Conservation (phyloP, 2,329 filamentous ascomycete species). For the Aspergillus sclerotialis region DNA sequence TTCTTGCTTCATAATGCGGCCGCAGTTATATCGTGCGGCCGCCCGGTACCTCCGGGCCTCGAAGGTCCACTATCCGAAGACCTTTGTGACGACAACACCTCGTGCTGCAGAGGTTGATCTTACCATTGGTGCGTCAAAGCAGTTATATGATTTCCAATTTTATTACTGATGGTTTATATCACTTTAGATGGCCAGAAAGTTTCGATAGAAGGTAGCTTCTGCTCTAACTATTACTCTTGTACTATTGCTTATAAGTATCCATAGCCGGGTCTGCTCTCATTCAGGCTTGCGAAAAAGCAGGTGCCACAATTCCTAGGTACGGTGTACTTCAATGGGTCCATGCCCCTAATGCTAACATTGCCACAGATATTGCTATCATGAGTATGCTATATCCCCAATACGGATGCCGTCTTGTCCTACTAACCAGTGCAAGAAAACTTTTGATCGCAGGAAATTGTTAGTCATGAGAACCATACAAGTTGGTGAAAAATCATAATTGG, state of each 20-base stretch:
- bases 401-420: conserved; percentile 18
- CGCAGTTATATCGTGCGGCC: conserved; percentile 57
- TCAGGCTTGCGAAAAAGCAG: conserved; percentile 98
- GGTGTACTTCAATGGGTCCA: conserved; percentile 12
- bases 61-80: conserved; percentile 57
- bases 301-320: conserved; percentile 77
- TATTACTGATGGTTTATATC: conserved; percentile 26
- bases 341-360: conserved; percentile 26
- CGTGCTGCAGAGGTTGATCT: conserved; percentile 90
- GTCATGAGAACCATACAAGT: conserved; percentile 6
- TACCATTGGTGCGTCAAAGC: conserved; percentile 67
- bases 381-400: conserved; percentile 52
- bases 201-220: conserved; percentile 77
- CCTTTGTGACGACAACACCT: conserved; percentile 73
- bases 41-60: conserved; percentile 49
- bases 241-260: conserved; percentile 17
- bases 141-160: conserved; percentile 45
- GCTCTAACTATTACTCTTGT: conserved; percentile 3
- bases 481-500: neutral
- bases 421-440: conserved; percentile 61
- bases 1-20: conserved; percentile 49
- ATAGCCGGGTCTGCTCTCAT: conserved; percentile 93
- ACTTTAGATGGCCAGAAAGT: conserved; percentile 89
- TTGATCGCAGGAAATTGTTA: conserved; percentile 96
- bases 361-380: conserved; percentile 92